Evolutionary conservation across 805 yeast genomes (phyloP).

Genomic region (Ogataea haglerorum): DNA sequence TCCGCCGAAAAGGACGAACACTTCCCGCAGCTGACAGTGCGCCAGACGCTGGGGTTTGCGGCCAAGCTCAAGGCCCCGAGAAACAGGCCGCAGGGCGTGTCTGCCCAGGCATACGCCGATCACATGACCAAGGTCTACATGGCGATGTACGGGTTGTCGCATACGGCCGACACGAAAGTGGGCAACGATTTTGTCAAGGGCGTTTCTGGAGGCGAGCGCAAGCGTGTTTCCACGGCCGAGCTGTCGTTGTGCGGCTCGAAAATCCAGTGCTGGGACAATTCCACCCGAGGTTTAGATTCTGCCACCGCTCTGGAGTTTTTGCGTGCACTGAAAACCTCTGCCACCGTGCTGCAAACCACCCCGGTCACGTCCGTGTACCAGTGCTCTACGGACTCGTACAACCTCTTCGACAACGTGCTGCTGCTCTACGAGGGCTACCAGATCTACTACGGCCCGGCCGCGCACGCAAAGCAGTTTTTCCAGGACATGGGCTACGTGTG

Average conservation of each 20-base stretch:
- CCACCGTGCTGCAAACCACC: constrained; percentile 41
- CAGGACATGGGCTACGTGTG: constrained; percentile 38
- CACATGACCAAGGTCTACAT: constrained; percentile 47
- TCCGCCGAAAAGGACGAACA: constrained; percentile 66
- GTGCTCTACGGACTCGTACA: constrained; percentile 38
- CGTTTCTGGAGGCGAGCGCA: constrained; percentile 63
- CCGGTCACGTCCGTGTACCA: constrained; percentile 45
- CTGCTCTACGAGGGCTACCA: constrained; percentile 39
- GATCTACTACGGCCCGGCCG: constrained; percentile 35
- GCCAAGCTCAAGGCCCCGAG: constrained; percentile 56
- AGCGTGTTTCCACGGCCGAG: constrained; percentile 59
- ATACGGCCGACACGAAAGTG: constrained; percentile 52
- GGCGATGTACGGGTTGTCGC: constrained; percentile 33
- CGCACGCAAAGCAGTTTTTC: constrained; percentile 34
- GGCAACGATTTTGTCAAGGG: constrained; percentile 60
- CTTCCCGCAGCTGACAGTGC: constrained; percentile 63
- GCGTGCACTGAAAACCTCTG: constrained; percentile 48
- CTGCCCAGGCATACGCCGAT: constrained; percentile 47
- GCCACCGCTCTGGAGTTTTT: constrained; percentile 61
- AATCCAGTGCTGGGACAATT: constrained; percentile 56
- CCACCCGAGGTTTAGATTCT: constrained; percentile 64
- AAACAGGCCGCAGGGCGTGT: constrained; percentile 52
- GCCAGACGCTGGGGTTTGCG: constrained; percentile 61
- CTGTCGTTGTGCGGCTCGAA: constrained; percentile 33
- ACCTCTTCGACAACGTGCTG: constrained; percentile 37